A percentile compares a stretch with the other conserved stretches of the same genome.
Conservation (phyloP, 495 filamentous ascomycete genomes). For the Neurospora hispaniola region DNA sequence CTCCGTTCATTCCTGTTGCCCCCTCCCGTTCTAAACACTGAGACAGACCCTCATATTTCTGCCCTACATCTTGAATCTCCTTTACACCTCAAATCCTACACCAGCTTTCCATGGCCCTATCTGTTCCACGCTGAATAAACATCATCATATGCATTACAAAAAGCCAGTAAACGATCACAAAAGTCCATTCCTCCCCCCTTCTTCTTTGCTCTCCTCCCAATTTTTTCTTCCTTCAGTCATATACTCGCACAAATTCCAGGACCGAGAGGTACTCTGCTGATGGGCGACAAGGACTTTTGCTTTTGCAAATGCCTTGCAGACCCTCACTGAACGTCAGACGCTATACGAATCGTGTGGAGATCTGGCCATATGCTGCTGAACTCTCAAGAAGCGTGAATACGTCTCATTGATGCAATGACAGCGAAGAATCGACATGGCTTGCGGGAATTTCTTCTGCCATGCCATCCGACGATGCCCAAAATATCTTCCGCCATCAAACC, state of each 20-base stretch:
- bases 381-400: background rate
- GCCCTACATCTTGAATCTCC: background rate
- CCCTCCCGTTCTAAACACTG: background rate
- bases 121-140: background rate
- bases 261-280: background rate
- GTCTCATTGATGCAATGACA: background rate
- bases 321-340: background rate
- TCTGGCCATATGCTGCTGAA: background rate
- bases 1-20: background rate
- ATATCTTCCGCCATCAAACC: background rate
- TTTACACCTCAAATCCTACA: background rate
- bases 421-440: background rate
- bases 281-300: background rate
- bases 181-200: background rate
- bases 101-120: background rate
- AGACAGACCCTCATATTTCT: background rate
- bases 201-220: background rate
- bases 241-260: background rate
- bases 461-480: background rate
- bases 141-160: background rate
- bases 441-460: background rate
- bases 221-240: background rate
- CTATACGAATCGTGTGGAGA: background rate
- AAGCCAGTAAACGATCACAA: background rate
- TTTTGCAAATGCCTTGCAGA: background rate